These are phyloP conservation scores for Radiomyces spectabilis DNA, from an alignment of 192 early-diverging fungal genomes.

Conservation along the genomic window DNA sequence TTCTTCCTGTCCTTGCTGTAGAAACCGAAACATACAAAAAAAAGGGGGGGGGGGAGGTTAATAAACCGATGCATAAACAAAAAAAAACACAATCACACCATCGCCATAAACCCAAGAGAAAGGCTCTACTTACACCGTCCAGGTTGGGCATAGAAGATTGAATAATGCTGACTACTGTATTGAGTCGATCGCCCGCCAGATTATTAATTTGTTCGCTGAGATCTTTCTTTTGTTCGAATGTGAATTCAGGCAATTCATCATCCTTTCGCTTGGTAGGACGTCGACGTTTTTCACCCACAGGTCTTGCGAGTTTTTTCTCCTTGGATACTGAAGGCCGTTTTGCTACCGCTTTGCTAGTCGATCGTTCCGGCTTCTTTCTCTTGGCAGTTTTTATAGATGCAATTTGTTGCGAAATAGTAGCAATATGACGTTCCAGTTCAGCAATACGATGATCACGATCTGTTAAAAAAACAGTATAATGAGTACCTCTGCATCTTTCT, in stretches of 20 bases:
- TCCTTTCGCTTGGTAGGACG: conserved; percentile 14
- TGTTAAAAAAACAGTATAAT: not conserved
- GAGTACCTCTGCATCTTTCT: not conserved
- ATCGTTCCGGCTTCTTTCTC: conserved; percentile 15
- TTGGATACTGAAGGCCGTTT: conserved; percentile 2
- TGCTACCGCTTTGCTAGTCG: not conserved
- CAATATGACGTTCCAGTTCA: conserved; percentile 32
- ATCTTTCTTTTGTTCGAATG: conserved; percentile 85
- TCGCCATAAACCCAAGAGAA: not conserved
- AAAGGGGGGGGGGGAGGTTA: too few species aligned
- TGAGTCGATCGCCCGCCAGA: conserved; percentile 55
- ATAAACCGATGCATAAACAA: too few species aligned
- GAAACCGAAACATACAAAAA: not conserved
- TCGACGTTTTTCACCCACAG: not conserved
- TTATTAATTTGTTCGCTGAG: conserved; percentile 63
- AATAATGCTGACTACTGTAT: conserved; percentile 69
- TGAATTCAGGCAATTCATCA: conserved; percentile 46
- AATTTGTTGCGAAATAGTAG: conserved; percentile 29
- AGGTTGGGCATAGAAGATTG: conserved; percentile 52
- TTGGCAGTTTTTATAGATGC: conserved; percentile 28
- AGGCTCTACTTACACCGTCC: conserved; percentile 35
- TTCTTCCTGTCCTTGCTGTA: conserved; percentile 65
- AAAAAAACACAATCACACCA: too few species aligned
- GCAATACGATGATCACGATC: conserved; percentile 29
- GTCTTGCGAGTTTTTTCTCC: conserved; percentile 4